A percentile compares a stretch with the other conserved stretches of the same genome.
These are phyloP conservation scores for Batkoa obscura DNA, from an alignment of 371 early-diverging fungal species.

Conservation along the genomic window DNA sequence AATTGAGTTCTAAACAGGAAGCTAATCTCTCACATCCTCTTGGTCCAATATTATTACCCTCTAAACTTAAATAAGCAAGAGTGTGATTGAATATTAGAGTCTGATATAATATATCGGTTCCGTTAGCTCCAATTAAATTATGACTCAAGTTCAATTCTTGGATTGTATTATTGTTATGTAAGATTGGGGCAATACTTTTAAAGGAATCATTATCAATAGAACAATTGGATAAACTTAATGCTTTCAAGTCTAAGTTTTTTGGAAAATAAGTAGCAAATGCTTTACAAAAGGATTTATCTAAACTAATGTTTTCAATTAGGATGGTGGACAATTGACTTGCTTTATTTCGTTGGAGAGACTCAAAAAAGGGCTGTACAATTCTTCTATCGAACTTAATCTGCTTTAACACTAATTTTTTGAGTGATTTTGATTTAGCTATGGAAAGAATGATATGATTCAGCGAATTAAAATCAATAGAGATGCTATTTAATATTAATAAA, in stretches of 20 bases:
- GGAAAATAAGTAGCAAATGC: background rate
- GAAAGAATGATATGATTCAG: background rate
- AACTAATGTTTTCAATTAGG: background rate
- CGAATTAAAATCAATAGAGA: background rate
- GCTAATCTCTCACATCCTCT: background rate
- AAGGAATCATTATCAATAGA: background rate
- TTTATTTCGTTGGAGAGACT: too few species aligned
- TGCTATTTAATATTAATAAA: background rate
- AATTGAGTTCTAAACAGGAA: background rate
- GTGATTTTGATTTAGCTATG: background rate
- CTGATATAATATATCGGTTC: background rate
- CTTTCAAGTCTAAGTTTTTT: background rate
- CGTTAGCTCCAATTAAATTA: background rate
- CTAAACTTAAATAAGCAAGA: background rate
- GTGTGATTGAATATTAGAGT: background rate
- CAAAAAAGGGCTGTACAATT: too few species aligned
- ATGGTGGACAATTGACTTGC: too few species aligned
- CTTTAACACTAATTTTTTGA: background rate
- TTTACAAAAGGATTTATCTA: background rate
- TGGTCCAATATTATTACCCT: background rate
- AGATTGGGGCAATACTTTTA: background rate
- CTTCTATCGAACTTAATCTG: too few species aligned
- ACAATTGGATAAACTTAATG: background rate
- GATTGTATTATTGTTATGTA: background rate
- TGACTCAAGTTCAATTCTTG: background rate